These are phyloP conservation scores for Tulasnella sp. DNA, from an alignment of 768 basidiomycete genomes.

Conservation along the genomic window DNA sequence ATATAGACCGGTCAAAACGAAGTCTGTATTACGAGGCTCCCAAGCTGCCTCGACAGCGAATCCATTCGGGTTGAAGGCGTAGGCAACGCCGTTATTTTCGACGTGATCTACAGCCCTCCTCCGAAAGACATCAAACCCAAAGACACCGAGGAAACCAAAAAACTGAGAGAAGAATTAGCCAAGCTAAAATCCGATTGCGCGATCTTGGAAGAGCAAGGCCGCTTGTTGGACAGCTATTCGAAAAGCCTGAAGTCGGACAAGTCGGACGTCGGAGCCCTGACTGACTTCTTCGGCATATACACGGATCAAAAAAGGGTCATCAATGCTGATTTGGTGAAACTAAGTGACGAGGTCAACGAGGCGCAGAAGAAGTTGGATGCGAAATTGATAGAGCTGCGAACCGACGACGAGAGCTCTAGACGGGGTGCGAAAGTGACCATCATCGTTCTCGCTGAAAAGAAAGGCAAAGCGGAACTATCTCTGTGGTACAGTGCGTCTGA, in stretches of 20 bases:
- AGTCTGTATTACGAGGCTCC: constrained; percentile 26
- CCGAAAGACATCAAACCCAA: neutral
- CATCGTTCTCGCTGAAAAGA: constrained; percentile 45
- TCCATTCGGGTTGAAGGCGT: constrained; percentile 31
- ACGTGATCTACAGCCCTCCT: constrained; percentile 27
- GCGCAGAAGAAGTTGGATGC: constrained; percentile 31
- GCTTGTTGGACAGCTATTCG: constrained; percentile 12
- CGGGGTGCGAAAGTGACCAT: constrained; percentile 41
- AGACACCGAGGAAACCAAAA: neutral
- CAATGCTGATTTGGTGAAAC: neutral
- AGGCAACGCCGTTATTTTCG: constrained; percentile 31
- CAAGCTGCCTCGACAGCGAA: constrained; percentile 28
- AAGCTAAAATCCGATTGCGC: constrained; percentile 21
- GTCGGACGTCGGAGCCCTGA: constrained; percentile 34
- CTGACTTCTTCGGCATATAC: constrained; percentile 43
- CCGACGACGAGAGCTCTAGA: constrained; percentile 29
- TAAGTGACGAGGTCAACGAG: constrained; percentile 23
- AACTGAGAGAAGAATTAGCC: neutral
- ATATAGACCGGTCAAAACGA: constrained; percentile 30
- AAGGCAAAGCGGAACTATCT: constrained; percentile 44
- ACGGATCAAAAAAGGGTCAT: constrained; percentile 11
- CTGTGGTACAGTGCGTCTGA: constrained; percentile 51
- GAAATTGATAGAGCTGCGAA: constrained; percentile 37
- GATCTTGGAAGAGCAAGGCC: constrained; percentile 17
- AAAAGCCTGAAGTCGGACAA: constrained; percentile 41